These are phyloP conservation scores for Xylaria venustula DNA, from an alignment of 495 filamentous ascomycete genomes.

Conservation along the genomic window DNA sequence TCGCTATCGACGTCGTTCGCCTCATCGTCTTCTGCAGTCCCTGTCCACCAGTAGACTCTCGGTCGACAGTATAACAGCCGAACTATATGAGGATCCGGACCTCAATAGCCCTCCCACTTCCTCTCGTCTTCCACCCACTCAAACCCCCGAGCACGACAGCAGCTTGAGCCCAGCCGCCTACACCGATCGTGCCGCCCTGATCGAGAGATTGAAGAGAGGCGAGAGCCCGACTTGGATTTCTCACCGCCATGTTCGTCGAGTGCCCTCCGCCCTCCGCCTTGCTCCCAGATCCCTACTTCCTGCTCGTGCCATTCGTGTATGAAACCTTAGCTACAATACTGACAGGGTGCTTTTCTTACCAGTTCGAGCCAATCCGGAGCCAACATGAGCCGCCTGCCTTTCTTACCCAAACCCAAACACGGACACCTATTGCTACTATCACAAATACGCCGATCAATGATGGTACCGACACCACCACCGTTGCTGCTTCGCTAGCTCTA, in stretches of 20 bases:
- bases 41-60: slow-evolving; percentile 39
- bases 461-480: no score
- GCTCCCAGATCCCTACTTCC: not conserved
- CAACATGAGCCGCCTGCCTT: slow-evolving; percentile 21
- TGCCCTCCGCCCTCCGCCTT: not conserved
- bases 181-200: slow-evolving; percentile 71
- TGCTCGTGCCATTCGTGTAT: not conserved
- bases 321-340: not conserved
- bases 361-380: slow-evolving; percentile 42
- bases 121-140: not conserved
- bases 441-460: no score
- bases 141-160: slow-evolving; percentile 24
- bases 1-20: slow-evolving; percentile 11
- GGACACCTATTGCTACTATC: slow-evolving; percentile 18
- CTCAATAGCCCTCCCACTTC: slow-evolving; percentile 37
- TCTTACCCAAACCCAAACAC: slow-evolving; percentile 37
- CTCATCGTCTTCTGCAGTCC: slow-evolving; percentile 13
- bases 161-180: slow-evolving; percentile 25
- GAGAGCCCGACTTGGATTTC: slow-evolving; percentile 76
- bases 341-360: slow-evolving; percentile 1
- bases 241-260: slow-evolving; percentile 55
- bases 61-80: slow-evolving; percentile 54
- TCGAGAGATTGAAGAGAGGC: slow-evolving; percentile 77
- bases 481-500: slow-evolving; percentile 23
- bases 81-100: slow-evolving; percentile 56